Base-by-base conservation (phyloP, 106 monocot species). In the Narthecium ossifragum region DNA sequence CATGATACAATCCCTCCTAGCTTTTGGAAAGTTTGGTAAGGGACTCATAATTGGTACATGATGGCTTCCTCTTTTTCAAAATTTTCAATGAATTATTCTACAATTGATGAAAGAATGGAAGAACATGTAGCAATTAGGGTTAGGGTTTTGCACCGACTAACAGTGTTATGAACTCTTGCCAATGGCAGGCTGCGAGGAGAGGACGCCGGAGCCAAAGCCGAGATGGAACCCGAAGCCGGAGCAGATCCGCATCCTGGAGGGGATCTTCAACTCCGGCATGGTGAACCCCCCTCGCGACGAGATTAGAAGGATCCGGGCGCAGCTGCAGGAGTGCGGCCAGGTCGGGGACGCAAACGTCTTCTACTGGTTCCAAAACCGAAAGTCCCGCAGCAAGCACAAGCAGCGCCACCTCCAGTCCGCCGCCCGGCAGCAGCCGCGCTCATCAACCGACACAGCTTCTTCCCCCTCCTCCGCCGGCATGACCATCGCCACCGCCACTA, bases 331-430 rank as follows among this genome's bases (percentile, higher is more conserved):
- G 54, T 94, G 83, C 68, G 94, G 94, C 46, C 89, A 90, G 26
- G 88, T 94, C 46, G 94, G 90, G 57, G 94, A 94, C 58, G 94
- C 94, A 71, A 94, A 94, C 68, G 94, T 94, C 67, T 94, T 94
- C 85, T 94, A 94, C 73, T 94, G 94, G 94, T 94, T 88, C 51
- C 88, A 88, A 60, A 88, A 88, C 67, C 79, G 88, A 24, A 88
- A 88, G 64, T 88, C 88, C 23, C 69, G 88, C 15, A 88, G 79
- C 76, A 88, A 88, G 66, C 75, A 83, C 73, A 88, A 88, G 67
- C 82, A 76, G 51, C 79, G 88, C 67, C 75, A 76, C 37, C 76
- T 73, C 60, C 78, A 73, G 33, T 15, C 51, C 26, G 9, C 65
- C 34, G 32, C 46, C 39, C 22, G 46, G 12, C 43, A 26, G 20